A percentile compares a stretch with the other conserved stretches of the same genome.
Evolutionary conservation across 1,284 basidiomycete species (phyloP).

Genomic region (Austroboletus rostrupii): DNA sequence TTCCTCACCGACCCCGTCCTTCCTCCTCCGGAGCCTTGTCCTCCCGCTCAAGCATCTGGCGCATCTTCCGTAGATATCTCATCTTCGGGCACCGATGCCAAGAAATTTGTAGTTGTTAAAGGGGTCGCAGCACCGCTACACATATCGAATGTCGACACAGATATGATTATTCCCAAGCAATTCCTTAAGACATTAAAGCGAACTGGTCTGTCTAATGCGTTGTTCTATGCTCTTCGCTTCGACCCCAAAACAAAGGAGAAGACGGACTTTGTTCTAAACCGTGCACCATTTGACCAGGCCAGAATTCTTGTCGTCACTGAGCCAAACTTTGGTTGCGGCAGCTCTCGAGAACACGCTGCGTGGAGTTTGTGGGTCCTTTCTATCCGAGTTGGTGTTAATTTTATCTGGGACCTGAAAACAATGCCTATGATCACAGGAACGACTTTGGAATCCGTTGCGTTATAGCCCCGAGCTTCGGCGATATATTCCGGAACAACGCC

Average conservation of each 20-base stretch:
- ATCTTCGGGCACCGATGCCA: slow-evolving; percentile 58
- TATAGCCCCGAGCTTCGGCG: slow-evolving; percentile 92
- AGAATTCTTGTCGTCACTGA: slow-evolving; percentile 89
- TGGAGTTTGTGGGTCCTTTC: slow-evolving; percentile 78
- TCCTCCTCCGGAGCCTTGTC: slow-evolving; percentile 59
- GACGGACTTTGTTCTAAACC: slow-evolving; percentile 89
- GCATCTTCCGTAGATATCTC: slow-evolving; percentile 40
- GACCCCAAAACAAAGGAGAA: slow-evolving; percentile 76
- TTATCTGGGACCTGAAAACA: slow-evolving; percentile 2
- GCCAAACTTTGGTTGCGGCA: slow-evolving; percentile 93
- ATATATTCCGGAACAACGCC: slow-evolving; percentile 90
- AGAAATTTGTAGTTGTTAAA: slow-evolving; percentile 78
- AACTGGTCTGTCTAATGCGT: slow-evolving; percentile 85
- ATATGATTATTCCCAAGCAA: slow-evolving; percentile 96
- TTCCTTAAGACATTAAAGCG: slow-evolving; percentile 95
- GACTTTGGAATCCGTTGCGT: slow-evolving; percentile 93
- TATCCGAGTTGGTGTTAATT: background rate
- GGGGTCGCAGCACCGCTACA: slow-evolving; percentile 88
- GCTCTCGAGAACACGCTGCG: slow-evolving; percentile 91
- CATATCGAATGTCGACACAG: slow-evolving; percentile 93
- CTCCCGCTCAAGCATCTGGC: slow-evolving; percentile 34
- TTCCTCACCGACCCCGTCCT: slow-evolving; percentile 75
- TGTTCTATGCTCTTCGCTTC: slow-evolving; percentile 84
- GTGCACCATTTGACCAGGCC: slow-evolving; percentile 75
- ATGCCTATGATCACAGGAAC: slow-evolving; percentile 48